phyloP scores from a whole-genome alignment of 805 yeast species.

The Saccharomycopsis lassenensis region DNA sequence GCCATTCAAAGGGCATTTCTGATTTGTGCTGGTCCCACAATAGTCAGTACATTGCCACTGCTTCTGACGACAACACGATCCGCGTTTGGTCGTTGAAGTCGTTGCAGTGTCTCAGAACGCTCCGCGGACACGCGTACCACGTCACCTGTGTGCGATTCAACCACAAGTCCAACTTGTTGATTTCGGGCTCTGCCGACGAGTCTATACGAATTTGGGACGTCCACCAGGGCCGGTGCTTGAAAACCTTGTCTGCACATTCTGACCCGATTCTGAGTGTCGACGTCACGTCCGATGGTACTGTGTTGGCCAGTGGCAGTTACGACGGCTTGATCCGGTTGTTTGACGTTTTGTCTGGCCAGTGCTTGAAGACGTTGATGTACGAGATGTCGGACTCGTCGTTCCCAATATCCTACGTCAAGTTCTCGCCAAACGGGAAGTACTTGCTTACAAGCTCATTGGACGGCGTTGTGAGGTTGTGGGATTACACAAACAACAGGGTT shows the following conservation, averaged over 20 bases:
- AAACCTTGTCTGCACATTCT: conserved; percentile 83
- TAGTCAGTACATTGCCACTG: conserved; percentile 63
- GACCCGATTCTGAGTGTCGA: conserved; percentile 78
- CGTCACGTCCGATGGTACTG: conserved; percentile 66
- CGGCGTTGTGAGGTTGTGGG: conserved; percentile 75
- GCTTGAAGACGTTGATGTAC: conserved; percentile 79
- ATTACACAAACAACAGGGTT: conserved; percentile 68
- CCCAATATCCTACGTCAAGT: conserved; percentile 65
- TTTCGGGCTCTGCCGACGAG: conserved; percentile 84
- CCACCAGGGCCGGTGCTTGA: conserved; percentile 52
- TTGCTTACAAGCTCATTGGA: conserved; percentile 72
- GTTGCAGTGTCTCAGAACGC: conserved; percentile 24
- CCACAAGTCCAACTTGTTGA: conserved; percentile 63
- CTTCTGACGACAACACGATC: conserved; percentile 75
- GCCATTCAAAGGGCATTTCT: conserved; percentile 65
- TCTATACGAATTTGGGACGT: conserved; percentile 88
- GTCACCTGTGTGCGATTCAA: conserved; percentile 65
- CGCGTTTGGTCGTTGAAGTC: conserved; percentile 55
- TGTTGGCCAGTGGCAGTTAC: conserved; percentile 76
- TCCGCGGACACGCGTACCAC: conserved; percentile 78
- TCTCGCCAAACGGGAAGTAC: conserved; percentile 74
- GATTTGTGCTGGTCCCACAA: conserved; percentile 74
- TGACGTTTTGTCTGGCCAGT: conserved; percentile 82
- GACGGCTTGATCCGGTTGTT: conserved; percentile 87
- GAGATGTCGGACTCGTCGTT: conserved; percentile 63